Evolutionary conservation across 1,284 basidiomycete genomes (phyloP), one percentile per base, ranked within the genome.

Genomic region (Tausonia pullulans): DNA sequence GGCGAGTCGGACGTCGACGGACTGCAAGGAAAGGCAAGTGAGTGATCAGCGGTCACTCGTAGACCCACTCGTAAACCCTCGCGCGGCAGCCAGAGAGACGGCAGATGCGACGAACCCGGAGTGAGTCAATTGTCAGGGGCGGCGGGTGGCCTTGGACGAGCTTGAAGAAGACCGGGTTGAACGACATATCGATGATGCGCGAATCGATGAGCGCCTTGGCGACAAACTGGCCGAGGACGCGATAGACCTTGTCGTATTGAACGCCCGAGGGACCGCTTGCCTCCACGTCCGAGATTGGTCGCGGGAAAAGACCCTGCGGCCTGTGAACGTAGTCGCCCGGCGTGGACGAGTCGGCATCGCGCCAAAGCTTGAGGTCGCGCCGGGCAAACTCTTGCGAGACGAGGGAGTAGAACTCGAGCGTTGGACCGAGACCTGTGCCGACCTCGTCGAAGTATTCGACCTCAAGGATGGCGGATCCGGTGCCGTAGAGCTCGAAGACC

Each of bases 371-470:
- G 70, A 96, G 78, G 68, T 90, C 85, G 70, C 86, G 84, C 65
- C 90, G 81, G 0, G 91, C 92, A 75, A 97, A 96, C 77, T 95
- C 93, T 72, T 86, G 87, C 59, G 90, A 94, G 13, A 92, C 92
- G 60, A 98, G 79, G 50, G 92, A 87, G 77, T 97, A 98, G 77
- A 98, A 98, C 78, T 98, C 96, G 48, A 98, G 81, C n/a, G 96
- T 98, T 5, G 94, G 96, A 3, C 96, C 96, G 10, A 98, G 79
- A 44, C 96, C 96, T 3, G 96, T 98, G 39, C 96, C 96, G 60
- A 97, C 95, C 79, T 99, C 96, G 73, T 97, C 93, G 74, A 98
- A 98, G 79, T 98, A 98, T 76, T 99, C 94, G 61, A 98, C 91
- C 75, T 98, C 95, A 27, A 98, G 82, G 55, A 98, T 86, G 0